Conservation (phyloP, 176 grass and related monocot genomes). For the Aegilops speltoides region DNA sequence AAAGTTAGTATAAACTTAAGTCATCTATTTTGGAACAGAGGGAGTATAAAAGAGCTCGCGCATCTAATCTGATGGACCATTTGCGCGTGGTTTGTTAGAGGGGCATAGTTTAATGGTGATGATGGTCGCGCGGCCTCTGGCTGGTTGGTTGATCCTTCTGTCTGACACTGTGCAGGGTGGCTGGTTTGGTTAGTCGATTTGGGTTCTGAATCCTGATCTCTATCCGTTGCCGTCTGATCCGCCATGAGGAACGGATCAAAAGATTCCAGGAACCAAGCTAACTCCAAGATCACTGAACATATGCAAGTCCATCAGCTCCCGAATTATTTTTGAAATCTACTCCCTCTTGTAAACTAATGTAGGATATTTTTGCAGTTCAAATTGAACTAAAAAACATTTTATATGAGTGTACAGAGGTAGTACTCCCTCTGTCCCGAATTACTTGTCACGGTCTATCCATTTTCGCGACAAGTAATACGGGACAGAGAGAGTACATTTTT, state of each 20-base stretch:
- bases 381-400: too few relatives aligned
- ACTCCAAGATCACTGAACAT: not conserved
- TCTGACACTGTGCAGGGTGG: not conserved
- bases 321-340: not conserved
- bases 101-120: not conserved
- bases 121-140: not conserved
- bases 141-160: not conserved
- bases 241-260: slow-evolving; percentile 32
- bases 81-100: not conserved
- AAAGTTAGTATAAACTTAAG: too few relatives aligned
- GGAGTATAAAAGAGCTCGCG: not conserved
- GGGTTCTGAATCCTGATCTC: not conserved
- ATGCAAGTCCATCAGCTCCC: not conserved
- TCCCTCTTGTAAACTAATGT: too few relatives aligned
- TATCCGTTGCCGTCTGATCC: not conserved
- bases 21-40: too few relatives aligned
- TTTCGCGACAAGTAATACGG: too few relatives aligned
- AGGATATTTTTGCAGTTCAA: too few relatives aligned
- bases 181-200: not conserved
- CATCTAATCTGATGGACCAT: not conserved
- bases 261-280: slow-evolving; percentile 24
- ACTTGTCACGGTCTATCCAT: too few relatives aligned
- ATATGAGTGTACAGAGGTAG: too few relatives aligned
- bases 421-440: too few relatives aligned
- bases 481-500: too few relatives aligned